phyloP scores from a whole-genome alignment of 495 filamentous ascomycete genomes.

The Beverwykella pulmonaria region DNA sequence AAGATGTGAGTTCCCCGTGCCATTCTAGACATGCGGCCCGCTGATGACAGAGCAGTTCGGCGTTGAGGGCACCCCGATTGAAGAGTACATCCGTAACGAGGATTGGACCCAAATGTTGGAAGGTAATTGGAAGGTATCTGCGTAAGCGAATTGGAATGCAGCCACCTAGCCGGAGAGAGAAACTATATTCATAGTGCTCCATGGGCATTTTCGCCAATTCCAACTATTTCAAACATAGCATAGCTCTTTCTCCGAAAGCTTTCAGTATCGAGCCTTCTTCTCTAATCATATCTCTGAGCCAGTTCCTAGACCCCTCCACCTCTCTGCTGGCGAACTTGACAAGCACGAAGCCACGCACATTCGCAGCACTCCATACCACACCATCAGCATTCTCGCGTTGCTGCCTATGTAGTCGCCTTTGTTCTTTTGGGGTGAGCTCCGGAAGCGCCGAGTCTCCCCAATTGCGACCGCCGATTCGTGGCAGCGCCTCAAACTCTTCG shows the following conservation, averaged over 20 bases:
- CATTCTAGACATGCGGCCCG: not conserved
- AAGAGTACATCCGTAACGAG: slow-evolving; percentile 2
- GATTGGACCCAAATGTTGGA: slow-evolving; percentile 1
- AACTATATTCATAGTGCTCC: not conserved
- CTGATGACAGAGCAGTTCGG: not conserved
- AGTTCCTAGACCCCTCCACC: slow-evolving; percentile 64
- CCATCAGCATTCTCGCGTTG: slow-evolving; percentile 59
- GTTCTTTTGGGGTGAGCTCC: slow-evolving; percentile 44
- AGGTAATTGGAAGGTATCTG: not conserved
- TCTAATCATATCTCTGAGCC: slow-evolving; percentile 60
- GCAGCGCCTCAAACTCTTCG: slow-evolving; percentile 70
- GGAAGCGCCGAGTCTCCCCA: slow-evolving; percentile 57
- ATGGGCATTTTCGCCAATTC: not conserved
- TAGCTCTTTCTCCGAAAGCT: slow-evolving; percentile 65
- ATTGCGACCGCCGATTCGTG: slow-evolving; percentile 81
- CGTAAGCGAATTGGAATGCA: not conserved
- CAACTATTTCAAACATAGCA: slow-evolving; percentile 56
- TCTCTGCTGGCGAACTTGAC: slow-evolving; percentile 78
- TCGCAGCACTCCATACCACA: slow-evolving; percentile 83
- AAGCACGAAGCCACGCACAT: slow-evolving; percentile 78
- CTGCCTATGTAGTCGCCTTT: slow-evolving; percentile 46
- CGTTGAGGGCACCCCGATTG: not conserved
- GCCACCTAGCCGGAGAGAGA: not conserved
- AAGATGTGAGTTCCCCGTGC: not conserved
- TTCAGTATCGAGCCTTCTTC: slow-evolving; percentile 60